Evolutionary conservation across 768 basidiomycete genomes (phyloP), one percentile per base, ranked within the genome.

Genomic region (Pilatotrama ljubarskyi): DNA sequence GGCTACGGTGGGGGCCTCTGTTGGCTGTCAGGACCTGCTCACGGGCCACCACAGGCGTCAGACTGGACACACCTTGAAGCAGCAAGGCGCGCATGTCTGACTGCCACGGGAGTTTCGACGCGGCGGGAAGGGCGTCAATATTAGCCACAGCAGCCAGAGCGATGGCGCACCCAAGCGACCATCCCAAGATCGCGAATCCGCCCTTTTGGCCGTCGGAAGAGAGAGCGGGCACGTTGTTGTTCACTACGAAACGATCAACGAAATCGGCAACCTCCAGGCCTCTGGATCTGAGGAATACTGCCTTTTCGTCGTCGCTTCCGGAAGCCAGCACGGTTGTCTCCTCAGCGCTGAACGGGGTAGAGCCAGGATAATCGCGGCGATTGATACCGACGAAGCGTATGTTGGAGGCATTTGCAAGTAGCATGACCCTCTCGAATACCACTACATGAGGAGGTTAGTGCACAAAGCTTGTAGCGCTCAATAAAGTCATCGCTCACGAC

Each of bases 221-320:
- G 15, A 52, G 8, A 5, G 62, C 41, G 0, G 52, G 62, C 6
- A 63, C 11, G 17, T 35, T 10, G 35, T 55, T 18, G 2, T 26
- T 22, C 18, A 53, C 36, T 7, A 60, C 46, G 44, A 64, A 57
- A 8, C 22, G 43, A n/a, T 46, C 25, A 17, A 64, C n/a, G 41
- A 64, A 64, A 1, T 26, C 17, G 0, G 59, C 51, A 1, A 64
- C 6, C 24, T 64, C 63, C 11, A 64, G 46, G 3, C 73, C 76
- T 2, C 75, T 70, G 1, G 56, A 67, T 25, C 65, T 64, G 32
- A 78, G 40, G 40, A 69, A 72, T 1, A 36, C 64, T 10, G 59
- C 64, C 57, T 72, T 75, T 22, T 60, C 66, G 0, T 67, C 67
- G 17, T 55, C 52, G 2, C 8, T 50, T 13, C 47, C 51, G 5